These are phyloP conservation scores for Boletellus emodensis DNA, from an alignment of 768 basidiomycete species.

Conservation along the genomic window DNA sequence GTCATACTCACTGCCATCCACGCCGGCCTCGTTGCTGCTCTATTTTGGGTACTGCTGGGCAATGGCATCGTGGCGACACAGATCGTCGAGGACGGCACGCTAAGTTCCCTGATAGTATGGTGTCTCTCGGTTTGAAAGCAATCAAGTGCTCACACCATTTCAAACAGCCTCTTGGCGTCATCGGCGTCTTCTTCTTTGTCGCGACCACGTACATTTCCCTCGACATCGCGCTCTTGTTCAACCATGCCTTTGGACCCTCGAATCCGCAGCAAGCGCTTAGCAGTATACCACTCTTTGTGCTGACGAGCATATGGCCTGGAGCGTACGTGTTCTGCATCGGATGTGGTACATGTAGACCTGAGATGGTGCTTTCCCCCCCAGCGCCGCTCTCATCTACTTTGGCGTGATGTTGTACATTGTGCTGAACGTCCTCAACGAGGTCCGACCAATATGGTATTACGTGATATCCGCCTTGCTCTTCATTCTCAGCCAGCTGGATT, in stretches of 20 bases:
- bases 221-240: slow-evolving; percentile 72
- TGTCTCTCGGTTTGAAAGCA: background rate
- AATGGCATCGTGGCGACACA: slow-evolving; percentile 84
- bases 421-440: slow-evolving; percentile 69
- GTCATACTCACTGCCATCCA: slow-evolving; percentile 75
- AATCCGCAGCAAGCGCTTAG: slow-evolving; percentile 52
- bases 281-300: slow-evolving; percentile 74
- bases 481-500: slow-evolving; percentile 74
- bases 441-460: slow-evolving; percentile 77
- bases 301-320: slow-evolving; percentile 78
- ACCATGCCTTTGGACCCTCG: slow-evolving; percentile 55
- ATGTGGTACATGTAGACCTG: background rate
- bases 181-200: slow-evolving; percentile 58
- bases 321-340: slow-evolving; percentile 43
- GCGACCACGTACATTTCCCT: slow-evolving; percentile 80
- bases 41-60: slow-evolving; percentile 77
- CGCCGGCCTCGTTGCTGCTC: slow-evolving; percentile 65
- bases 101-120: slow-evolving; percentile 62
- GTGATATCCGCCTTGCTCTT: slow-evolving; percentile 71
- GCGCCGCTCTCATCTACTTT: slow-evolving; percentile 67
- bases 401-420: slow-evolving; percentile 79
- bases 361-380: slow-evolving; percentile 23
- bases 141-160: background rate
- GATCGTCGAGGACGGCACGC: slow-evolving; percentile 86
- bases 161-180: slow-evolving; percentile 56